Evolutionary conservation across 2,329 filamentous ascomycete genomes (phyloP).

Genomic region (Harringtonia lauricola): DNA sequence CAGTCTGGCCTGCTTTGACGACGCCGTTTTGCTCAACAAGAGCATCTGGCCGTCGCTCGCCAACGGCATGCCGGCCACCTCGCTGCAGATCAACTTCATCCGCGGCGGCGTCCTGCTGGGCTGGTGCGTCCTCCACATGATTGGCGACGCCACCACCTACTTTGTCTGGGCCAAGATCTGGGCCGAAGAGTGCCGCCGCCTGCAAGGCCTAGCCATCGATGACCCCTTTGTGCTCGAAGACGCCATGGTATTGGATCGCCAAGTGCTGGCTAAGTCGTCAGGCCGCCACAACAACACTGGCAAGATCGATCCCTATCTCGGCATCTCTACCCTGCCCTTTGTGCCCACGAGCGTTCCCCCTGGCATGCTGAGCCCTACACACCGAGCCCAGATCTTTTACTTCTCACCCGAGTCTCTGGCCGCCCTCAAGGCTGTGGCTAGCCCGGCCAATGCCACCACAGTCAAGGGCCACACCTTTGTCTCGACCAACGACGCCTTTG

Average conservation of each 20-base stretch:
- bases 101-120: not conserved
- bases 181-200: not conserved
- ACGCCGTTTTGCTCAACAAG: not conserved
- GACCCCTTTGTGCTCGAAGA: not conserved
- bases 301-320: not conserved
- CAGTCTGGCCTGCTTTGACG: not conserved
- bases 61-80: not conserved
- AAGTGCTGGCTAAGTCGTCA: not conserved
- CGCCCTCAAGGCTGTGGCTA: not conserved
- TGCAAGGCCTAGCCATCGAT: not conserved
- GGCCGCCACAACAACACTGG: not conserved
- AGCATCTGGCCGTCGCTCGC: not conserved
- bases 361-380: not conserved
- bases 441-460: not conserved
- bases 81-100: not conserved
- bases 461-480: not conserved
- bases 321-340: not conserved
- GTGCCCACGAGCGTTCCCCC: not conserved
- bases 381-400: slow-evolving; percentile 1
- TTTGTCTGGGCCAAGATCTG: not conserved
- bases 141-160: not conserved
- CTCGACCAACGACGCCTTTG: not conserved
- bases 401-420: not conserved
- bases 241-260: not conserved
- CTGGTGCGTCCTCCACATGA: not conserved